These are phyloP conservation scores for Leishmania mexicana DNA, from an alignment of 208 protist genomes.

Conservation along the genomic window DNA sequence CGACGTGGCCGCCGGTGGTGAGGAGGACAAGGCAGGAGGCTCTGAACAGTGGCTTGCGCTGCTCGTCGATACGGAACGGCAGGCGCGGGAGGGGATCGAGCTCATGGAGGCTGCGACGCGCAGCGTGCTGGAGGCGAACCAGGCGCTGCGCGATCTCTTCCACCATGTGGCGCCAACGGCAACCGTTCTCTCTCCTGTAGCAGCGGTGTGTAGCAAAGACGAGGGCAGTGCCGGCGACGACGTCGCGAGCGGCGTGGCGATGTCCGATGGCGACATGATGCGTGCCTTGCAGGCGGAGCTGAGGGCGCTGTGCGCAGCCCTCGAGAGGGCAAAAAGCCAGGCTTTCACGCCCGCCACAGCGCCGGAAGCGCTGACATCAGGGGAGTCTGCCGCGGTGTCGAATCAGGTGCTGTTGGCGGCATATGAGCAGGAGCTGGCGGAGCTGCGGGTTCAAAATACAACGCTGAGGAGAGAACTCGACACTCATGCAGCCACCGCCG, in stretches of 20 bases:
- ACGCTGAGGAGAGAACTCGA: conserved; percentile 4
- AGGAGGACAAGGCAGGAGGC: neutral
- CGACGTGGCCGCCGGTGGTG: neutral
- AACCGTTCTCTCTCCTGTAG: neutral
- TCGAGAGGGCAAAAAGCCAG: neutral
- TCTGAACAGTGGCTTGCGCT: neutral
- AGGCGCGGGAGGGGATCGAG: conserved; percentile 17
- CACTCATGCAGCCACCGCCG: neutral
- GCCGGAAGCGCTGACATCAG: neutral
- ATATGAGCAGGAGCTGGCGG: conserved; percentile 7
- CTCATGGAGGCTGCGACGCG: conserved; percentile 18
- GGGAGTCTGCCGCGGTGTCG: neutral
- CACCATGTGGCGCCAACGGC: neutral
- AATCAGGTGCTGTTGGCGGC: neutral
- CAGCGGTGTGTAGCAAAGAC: neutral
- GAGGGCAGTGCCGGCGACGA: neutral
- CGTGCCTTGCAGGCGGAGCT: conserved; percentile 19
- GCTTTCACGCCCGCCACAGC: neutral
- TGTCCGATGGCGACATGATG: neutral
- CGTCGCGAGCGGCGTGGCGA: neutral
- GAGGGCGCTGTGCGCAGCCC: conserved; percentile 7
- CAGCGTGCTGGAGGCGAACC: conserved; percentile 15
- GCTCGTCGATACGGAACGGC: conserved; percentile 3
- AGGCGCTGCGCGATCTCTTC: neutral
- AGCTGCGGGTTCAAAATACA: conserved; percentile 13